Evolutionary conservation across 805 yeast genomes (phyloP), one percentile per base, ranked within the genome.

Genomic region (Suhomyces prunicola): DNA sequence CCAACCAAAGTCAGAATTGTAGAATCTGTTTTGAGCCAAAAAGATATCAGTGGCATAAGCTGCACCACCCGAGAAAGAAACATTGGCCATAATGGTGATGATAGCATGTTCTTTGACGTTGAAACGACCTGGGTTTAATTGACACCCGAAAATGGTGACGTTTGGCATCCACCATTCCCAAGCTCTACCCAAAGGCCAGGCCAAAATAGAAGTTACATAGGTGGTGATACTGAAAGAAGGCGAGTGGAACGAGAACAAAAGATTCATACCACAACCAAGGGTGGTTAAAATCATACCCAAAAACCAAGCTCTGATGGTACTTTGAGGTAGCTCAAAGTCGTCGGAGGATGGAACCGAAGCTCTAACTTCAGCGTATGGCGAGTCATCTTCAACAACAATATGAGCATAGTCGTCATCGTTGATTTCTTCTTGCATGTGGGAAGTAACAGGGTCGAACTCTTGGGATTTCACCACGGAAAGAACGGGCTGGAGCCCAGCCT

Each of bases 291-390:
- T 59, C 26, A 81, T 64, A 23, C 81, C 81, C 52, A 82, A 57
- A 45, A 74, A 65, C 84, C 85, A 77, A 50, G 84, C 79, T 69
- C 86, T 76, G 66, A 82, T 69, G 48, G 83, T 82, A 59, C 81
- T 83, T 56, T 77, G 76, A 5, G 74, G 74, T 19, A 80, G 62
- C 4, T 73, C 56, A 0, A 79, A 76, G 63, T 83, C 85, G 61
- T 82, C 86, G 8, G 69, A 63, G 8, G 80, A 73, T 6, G 83
- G 79, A 36, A 82, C 82, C 22, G 85, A 79, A 26, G 88, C 80
- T 65, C 90, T 76, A 19, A 85, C 88, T 66, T 85, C 89, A 1
- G 87, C 82, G 62, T 84, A 85, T 8, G 88, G 87, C 19, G 84
- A 80, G 58, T 74, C 64, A 44, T 65, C 74, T 58, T 78, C 68